Conservation (phyloP, 2,329 filamentous ascomycete species). For the Stemphylium beticola region DNA sequence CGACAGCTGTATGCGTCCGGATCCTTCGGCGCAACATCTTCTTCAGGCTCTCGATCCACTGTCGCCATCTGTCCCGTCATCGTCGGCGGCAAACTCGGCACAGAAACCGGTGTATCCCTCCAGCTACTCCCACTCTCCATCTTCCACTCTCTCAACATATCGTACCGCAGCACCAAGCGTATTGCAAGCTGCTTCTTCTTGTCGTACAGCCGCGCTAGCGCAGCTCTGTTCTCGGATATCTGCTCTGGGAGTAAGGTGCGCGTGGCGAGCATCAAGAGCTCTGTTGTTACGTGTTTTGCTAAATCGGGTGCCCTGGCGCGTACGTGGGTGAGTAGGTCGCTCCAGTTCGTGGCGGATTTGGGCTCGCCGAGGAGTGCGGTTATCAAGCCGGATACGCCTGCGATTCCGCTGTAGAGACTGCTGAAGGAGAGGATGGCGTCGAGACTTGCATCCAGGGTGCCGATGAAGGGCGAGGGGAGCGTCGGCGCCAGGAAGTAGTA, state of each 20-base stretch:
- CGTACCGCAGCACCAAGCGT: constrained; percentile 32
- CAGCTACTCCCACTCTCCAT: background rate
- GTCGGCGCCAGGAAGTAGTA: constrained; percentile 29
- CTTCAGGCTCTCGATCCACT: no score
- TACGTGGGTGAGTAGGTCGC: background rate
- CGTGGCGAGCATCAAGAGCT: constrained; percentile 32
- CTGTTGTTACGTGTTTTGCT: constrained; percentile 15
- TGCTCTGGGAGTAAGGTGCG: constrained; percentile 36
- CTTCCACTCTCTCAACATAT: constrained; percentile 36
- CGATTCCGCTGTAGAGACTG: background rate
- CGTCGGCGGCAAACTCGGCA: constrained; percentile 3
- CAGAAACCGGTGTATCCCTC: constrained; percentile 11
- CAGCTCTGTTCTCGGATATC: constrained; percentile 29
- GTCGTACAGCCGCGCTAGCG: constrained; percentile 29
- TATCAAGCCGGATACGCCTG: background rate
- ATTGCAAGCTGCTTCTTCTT: constrained; percentile 25
- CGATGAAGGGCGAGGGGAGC: constrained; percentile 29
- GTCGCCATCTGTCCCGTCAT: background rate
- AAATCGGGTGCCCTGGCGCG: background rate
- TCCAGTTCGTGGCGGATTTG: constrained; percentile 21
- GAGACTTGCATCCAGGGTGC: constrained; percentile 29
- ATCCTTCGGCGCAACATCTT: background rate
- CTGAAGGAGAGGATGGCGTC: constrained; percentile 30
- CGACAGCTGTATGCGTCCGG: no score
- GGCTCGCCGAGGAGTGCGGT: constrained; percentile 15